These are phyloP conservation scores for Pleurotus salmoneostramineus DNA, from an alignment of 768 basidiomycete genomes.

Conservation along the genomic window DNA sequence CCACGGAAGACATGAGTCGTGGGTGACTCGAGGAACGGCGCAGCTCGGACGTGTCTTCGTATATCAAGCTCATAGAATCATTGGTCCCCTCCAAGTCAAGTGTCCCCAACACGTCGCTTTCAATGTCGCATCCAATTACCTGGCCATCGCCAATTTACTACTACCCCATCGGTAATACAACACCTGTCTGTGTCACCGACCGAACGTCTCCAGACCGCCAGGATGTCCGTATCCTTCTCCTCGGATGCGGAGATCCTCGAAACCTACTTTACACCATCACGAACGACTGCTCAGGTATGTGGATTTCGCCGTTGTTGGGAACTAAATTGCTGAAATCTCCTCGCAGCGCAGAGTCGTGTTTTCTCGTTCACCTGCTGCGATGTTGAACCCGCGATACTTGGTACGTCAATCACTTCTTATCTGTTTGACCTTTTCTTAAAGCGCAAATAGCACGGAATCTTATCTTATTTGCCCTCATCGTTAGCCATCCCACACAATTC, in stretches of 20 bases:
- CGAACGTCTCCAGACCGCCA: conserved; percentile 34
- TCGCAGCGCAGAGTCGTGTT: conserved; percentile 10
- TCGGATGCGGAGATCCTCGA: conserved; percentile 47
- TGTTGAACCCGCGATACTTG: conserved; percentile 30
- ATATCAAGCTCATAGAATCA: too few species aligned
- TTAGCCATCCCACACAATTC: conserved; percentile 15
- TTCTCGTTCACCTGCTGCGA: conserved; percentile 37
- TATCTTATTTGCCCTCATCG: conserved; percentile 28
- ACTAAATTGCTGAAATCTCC: conserved; percentile 12
- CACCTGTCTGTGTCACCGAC: conserved; percentile 37
- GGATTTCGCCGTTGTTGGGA: not conserved
- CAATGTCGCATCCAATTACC: conserved; percentile 32
- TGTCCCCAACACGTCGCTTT: too few species aligned
- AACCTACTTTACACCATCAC: conserved; percentile 40
- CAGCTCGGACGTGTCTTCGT: too few species aligned
- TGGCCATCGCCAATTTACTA: conserved; percentile 39
- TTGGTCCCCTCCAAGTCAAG: too few species aligned
- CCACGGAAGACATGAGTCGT: too few species aligned
- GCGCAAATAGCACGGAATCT: conserved; percentile 28
- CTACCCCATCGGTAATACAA: conserved; percentile 49
- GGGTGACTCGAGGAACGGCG: too few species aligned
- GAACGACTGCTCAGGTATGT: conserved; percentile 13
- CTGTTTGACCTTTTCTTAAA: not conserved
- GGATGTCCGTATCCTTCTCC: conserved; percentile 33
- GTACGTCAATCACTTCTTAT: conserved; percentile 15